Conservation (phyloP, 306 rosid species). For the Cucurbita argyrosperma region DNA sequence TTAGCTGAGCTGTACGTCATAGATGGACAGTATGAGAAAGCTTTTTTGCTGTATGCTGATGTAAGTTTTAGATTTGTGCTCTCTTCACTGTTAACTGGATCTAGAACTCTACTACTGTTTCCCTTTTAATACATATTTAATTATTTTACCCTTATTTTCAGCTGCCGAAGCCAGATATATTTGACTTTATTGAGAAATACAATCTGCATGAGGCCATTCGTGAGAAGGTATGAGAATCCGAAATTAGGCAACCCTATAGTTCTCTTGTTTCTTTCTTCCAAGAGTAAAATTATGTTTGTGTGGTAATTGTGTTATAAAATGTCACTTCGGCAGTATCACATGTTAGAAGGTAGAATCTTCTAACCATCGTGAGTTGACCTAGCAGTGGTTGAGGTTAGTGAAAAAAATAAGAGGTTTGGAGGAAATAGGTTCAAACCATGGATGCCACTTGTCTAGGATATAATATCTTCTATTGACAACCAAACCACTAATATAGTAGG, state of each 20-base stretch:
- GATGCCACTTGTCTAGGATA: background rate
- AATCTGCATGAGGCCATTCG: constrained; percentile 60
- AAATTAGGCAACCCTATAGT: background rate
- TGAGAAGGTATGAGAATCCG: constrained; percentile 53
- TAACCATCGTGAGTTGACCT: background rate
- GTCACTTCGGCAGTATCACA: background rate
- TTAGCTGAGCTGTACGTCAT: constrained; percentile 80
- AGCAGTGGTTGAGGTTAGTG: background rate
- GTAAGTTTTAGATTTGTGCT: constrained; percentile 33
- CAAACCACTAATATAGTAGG: background rate
- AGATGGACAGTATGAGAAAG: constrained; percentile 72
- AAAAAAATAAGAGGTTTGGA: background rate
- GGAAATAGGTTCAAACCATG: background rate
- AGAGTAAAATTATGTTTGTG: background rate
- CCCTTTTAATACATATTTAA: background rate
- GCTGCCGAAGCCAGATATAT: constrained; percentile 79
- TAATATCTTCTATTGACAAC: background rate
- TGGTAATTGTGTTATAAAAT: background rate
- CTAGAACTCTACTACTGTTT: background rate
- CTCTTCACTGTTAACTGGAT: background rate
- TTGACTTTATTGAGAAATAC: constrained; percentile 81
- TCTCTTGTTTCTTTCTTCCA: background rate
- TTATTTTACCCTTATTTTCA: constrained; percentile 27
- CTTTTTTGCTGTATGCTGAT: constrained; percentile 85
- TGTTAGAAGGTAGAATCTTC: background rate